A percentile compares a stretch with the other conserved stretches of the same genome.
Evolutionary conservation across 371 early-diverging fungal species (phyloP).

Genomic region (Mortierella sp.): DNA sequence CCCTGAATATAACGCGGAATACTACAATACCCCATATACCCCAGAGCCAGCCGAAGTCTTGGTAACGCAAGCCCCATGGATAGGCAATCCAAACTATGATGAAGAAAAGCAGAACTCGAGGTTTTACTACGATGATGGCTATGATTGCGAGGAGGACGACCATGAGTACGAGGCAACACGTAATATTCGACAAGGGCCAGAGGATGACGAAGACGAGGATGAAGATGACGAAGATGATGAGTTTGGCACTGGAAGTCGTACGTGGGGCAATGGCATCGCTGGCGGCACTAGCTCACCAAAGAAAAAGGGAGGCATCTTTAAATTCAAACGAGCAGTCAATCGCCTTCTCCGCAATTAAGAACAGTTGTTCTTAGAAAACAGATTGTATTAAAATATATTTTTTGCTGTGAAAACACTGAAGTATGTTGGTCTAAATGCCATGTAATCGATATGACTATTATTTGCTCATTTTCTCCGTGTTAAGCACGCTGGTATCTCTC

Average conservation of each 20-base stretch:
- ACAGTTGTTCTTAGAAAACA: too few species aligned
- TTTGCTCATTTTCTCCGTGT: not conserved
- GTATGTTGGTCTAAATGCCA: too few species aligned
- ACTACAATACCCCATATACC: conserved; percentile 41
- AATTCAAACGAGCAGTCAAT: conserved; percentile 51
- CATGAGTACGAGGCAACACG: conserved; percentile 24
- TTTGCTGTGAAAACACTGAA: too few species aligned
- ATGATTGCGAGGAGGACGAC: conserved; percentile 29
- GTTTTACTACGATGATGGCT: conserved; percentile 26
- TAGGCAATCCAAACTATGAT: conserved; percentile 52
- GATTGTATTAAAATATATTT: not conserved
- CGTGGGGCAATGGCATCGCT: not conserved
- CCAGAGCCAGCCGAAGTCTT: conserved; percentile 44
- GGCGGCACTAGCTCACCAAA: conserved; percentile 6
- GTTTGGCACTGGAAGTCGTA: conserved; percentile 16
- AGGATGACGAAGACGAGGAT: conserved; percentile 24
- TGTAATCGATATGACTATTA: not conserved
- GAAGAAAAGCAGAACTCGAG: conserved; percentile 39
- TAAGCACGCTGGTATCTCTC: too few species aligned
- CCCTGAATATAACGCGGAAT: conserved; percentile 44
- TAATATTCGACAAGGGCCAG: conserved; percentile 15
- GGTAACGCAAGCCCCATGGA: conserved; percentile 46
- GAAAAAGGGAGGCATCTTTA: conserved; percentile 46
- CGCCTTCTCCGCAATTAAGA: conserved; percentile 50
- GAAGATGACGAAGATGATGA: conserved; percentile 25